Evolutionary conservation across 2,329 filamentous ascomycete species (phyloP).

Genomic region (Leptosphaerulina australis): DNA sequence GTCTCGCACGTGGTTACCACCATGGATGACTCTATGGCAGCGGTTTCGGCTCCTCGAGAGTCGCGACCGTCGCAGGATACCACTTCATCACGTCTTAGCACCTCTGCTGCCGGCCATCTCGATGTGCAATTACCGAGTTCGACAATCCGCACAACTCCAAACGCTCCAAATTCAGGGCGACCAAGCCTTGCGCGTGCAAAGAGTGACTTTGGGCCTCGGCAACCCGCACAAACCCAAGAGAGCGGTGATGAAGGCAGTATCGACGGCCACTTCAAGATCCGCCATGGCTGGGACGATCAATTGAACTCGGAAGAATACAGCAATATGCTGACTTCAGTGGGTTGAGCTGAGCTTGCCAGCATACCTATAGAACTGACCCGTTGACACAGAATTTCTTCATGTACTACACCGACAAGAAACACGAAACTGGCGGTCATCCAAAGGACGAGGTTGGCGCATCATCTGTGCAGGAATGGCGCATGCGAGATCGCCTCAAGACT

Average conservation of each 20-base stretch:
- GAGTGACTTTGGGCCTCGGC: slow-evolving; percentile 64
- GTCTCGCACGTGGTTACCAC: slow-evolving; percentile 33
- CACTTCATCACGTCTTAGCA: slow-evolving; percentile 34
- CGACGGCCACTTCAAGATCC: slow-evolving; percentile 63
- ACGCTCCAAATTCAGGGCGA: slow-evolving; percentile 52
- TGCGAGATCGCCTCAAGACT: slow-evolving; percentile 94
- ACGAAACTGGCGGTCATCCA: slow-evolving; percentile 90
- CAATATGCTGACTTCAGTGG: slow-evolving; percentile 78
- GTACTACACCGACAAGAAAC: slow-evolving; percentile 98
- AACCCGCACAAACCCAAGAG: slow-evolving; percentile 30
- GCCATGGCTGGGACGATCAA: slow-evolving; percentile 92
- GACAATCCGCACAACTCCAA: slow-evolving; percentile 59
- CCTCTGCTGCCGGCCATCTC: slow-evolving; percentile 29
- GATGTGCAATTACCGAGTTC: slow-evolving; percentile 31
- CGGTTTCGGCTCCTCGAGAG: slow-evolving; percentile 20
- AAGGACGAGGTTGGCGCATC: slow-evolving; percentile 61
- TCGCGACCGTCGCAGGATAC: slow-evolving; percentile 22
- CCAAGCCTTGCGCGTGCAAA: slow-evolving; percentile 59
- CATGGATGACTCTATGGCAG: slow-evolving; percentile 27
- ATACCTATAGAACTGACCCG: slow-evolving; percentile 13
- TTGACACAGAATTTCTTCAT: slow-evolving; percentile 87
- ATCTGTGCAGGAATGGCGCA: slow-evolving; percentile 90
- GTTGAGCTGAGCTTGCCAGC: slow-evolving; percentile 42
- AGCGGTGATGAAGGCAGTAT: slow-evolving; percentile 51
- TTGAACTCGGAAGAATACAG: slow-evolving; percentile 91